Evolutionary conservation across 345 rosid genomes (phyloP).

Genomic region (Cochlearia excelsa): DNA sequence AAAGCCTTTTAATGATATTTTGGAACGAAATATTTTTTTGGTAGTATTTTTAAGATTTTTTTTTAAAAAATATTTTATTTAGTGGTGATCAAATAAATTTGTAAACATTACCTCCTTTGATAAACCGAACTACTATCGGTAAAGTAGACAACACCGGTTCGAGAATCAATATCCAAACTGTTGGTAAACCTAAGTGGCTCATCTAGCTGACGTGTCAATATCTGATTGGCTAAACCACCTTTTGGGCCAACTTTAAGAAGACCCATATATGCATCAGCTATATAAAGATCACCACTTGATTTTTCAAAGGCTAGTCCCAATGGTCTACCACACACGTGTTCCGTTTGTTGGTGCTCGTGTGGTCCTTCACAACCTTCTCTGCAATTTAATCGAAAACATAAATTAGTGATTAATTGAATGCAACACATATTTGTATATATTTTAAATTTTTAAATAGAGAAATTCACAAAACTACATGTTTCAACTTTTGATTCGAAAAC

Average conservation of each 20-base stretch:
- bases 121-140: constrained; percentile 65
- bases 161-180: constrained; percentile 53
- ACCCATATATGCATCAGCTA: constrained; percentile 80
- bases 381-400: constrained; percentile 13
- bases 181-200: constrained; percentile 51
- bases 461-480: too few species aligned
- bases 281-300: constrained; percentile 55
- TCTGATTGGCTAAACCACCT: constrained; percentile 62
- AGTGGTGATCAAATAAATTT: too few species aligned
- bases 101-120: constrained; percentile 51
- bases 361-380: constrained; percentile 44
- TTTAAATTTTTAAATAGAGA: too few species aligned
- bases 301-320: constrained; percentile 63
- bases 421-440: too few species aligned
- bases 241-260: constrained; percentile 68
- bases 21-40: neutral
- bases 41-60: neutral
- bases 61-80: too few species aligned
- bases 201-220: constrained; percentile 45
- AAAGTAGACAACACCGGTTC: constrained; percentile 56
- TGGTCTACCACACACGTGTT: constrained; percentile 80
- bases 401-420: too few species aligned
- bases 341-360: constrained; percentile 43
- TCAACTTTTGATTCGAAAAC: too few species aligned
- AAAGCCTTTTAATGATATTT: neutral